Evolutionary conservation across 75 land plant genomes (phyloP).

Genomic region (Sequoia sempervirens): DNA sequence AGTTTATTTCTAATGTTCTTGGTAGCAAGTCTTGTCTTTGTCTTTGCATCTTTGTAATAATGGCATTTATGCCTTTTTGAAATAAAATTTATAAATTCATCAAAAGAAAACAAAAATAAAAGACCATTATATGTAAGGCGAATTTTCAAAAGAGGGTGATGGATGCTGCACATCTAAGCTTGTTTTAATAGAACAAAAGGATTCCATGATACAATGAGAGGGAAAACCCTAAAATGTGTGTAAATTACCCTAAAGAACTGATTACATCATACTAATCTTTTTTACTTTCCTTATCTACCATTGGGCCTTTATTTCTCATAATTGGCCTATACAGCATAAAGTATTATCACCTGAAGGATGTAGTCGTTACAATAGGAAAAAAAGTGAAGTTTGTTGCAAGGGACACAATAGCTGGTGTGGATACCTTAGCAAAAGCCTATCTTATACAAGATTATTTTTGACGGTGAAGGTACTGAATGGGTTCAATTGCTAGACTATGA

Average conservation of each 20-base stretch:
- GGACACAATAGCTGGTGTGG: neutral
- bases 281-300: neutral
- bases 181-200: neutral
- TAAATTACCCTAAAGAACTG: neutral
- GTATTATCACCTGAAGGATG: neutral
- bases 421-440: neutral
- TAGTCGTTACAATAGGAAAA: neutral
- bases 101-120: too few species aligned
- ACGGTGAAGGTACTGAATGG: too few species aligned
- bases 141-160: neutral
- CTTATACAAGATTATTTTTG: neutral
- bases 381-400: neutral
- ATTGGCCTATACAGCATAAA: neutral
- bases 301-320: neutral
- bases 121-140: neutral
- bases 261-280: neutral
- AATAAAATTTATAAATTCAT: too few species aligned
- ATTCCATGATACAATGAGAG: neutral
- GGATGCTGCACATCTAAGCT: neutral
- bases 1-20: too few species aligned
- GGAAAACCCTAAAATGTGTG: neutral
- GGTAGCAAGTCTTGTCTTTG: too few species aligned
- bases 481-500: neutral
- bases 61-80: too few species aligned
- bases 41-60: too few species aligned